Evolutionary conservation across 2,329 filamentous ascomycete species (phyloP).

Genomic region (Ceratocystis diversiconidia): DNA sequence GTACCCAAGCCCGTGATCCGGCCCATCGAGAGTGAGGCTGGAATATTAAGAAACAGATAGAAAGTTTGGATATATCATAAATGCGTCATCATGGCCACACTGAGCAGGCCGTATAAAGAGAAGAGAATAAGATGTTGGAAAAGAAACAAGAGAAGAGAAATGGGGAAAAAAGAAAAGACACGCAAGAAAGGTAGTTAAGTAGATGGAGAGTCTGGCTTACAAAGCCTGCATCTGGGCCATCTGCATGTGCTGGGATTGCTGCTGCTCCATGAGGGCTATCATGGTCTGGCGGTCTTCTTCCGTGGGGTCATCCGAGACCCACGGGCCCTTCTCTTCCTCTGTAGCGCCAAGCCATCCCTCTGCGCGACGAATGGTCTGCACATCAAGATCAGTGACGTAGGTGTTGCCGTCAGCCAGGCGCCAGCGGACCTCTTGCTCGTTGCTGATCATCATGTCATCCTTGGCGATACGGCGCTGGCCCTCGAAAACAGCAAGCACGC

Average conservation of each 20-base stretch:
- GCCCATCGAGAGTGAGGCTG: background rate
- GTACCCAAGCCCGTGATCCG: background rate
- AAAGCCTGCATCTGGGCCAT: background rate
- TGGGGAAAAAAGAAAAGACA: constrained; percentile 8
- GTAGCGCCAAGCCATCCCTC: constrained; percentile 68
- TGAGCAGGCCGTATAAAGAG: background rate
- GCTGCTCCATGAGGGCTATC: constrained; percentile 22
- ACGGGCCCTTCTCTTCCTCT: constrained; percentile 74
- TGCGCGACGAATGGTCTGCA: constrained; percentile 78
- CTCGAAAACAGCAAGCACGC: constrained; percentile 84
- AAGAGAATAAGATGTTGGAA: background rate
- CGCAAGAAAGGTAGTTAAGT: background rate
- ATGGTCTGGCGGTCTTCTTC: constrained; percentile 45
- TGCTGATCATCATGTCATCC: constrained; percentile 97
- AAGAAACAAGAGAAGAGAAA: constrained; percentile 16
- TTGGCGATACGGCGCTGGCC: constrained; percentile 80
- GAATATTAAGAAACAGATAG: constrained; percentile 5
- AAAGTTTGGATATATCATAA: background rate
- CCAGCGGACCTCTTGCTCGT: constrained; percentile 84
- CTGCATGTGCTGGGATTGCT: background rate
- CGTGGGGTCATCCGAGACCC: constrained; percentile 59
- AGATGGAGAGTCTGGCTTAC: background rate
- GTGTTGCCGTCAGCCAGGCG: constrained; percentile 58
- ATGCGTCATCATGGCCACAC: constrained; percentile 4
- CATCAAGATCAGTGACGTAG: constrained; percentile 86